A percentile compares a stretch with the other conserved stretches of the same genome.
Conservation (phyloP, 805 yeast species). For the Spathaspora passalidarum region DNA sequence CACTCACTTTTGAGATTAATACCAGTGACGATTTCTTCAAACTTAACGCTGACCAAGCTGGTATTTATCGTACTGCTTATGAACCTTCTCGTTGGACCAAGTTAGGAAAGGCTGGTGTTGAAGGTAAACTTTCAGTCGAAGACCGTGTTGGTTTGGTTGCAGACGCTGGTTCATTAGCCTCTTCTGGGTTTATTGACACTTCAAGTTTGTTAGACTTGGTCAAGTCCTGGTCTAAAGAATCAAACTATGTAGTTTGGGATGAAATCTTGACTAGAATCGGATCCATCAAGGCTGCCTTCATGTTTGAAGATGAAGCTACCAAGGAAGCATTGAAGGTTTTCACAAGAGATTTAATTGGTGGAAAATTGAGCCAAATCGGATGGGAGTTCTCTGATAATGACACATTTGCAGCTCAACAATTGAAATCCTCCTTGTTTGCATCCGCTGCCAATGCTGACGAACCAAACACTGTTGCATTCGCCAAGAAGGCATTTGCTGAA, state of each 20-base stretch:
- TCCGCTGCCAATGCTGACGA: slow-evolving; percentile 57
- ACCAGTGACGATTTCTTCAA: slow-evolving; percentile 53
- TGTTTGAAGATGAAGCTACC: slow-evolving; percentile 48
- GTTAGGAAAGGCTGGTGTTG: slow-evolving; percentile 58
- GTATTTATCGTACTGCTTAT: slow-evolving; percentile 74
- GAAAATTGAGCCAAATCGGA: slow-evolving; percentile 56
- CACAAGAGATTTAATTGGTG: slow-evolving; percentile 51
- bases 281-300: slow-evolving; percentile 50
- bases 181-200: slow-evolving; percentile 67
- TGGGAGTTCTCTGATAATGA: slow-evolving; percentile 58
- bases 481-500: slow-evolving; percentile 48
- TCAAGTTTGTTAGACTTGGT: slow-evolving; percentile 58
- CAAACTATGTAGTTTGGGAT: slow-evolving; percentile 67
- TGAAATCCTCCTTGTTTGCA: slow-evolving; percentile 62
- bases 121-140: slow-evolving; percentile 61
- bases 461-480: slow-evolving; percentile 43
- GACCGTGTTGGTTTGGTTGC: slow-evolving; percentile 79
- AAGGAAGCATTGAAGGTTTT: slow-evolving; percentile 50
- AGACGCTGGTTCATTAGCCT: slow-evolving; percentile 70
- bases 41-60: slow-evolving; percentile 70
- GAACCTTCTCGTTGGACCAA: slow-evolving; percentile 65
- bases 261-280: slow-evolving; percentile 51
- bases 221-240: slow-evolving; percentile 56
- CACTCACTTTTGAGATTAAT: slow-evolving; percentile 39
- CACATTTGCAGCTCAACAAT: slow-evolving; percentile 59